These are phyloP conservation scores for Verticillium zaregamsianum DNA, from an alignment of 2,329 filamentous ascomycete species.

Conservation along the genomic window DNA sequence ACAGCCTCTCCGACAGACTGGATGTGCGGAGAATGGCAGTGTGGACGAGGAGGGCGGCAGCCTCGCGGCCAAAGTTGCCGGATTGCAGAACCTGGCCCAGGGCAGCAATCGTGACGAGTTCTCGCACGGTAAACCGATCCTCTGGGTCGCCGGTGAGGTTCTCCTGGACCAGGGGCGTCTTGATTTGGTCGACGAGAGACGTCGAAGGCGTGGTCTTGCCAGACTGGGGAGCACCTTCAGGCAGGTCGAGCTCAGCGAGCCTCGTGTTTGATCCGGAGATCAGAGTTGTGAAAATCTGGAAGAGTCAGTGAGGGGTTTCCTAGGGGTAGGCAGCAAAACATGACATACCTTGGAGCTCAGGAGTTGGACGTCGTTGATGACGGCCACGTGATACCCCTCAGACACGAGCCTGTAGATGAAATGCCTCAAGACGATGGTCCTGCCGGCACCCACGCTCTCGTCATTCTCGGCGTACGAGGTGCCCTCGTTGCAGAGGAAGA, in stretches of 20 bases:
- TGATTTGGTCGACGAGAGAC: background rate
- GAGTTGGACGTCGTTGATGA: slow-evolving; percentile 61
- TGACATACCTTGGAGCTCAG: slow-evolving; percentile 55
- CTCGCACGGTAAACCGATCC: slow-evolving; percentile 12
- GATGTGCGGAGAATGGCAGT: background rate
- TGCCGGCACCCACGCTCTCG: background rate
- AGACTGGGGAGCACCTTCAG: background rate
- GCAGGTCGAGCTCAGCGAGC: background rate
- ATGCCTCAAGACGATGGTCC: slow-evolving; percentile 23
- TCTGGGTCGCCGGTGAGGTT: background rate
- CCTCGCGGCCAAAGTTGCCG: background rate
- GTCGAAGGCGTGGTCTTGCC: background rate
- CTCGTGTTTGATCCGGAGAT: background rate
- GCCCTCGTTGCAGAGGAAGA: slow-evolving; percentile 67
- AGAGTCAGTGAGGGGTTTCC: background rate
- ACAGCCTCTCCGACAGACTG: background rate
- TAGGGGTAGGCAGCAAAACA: background rate
- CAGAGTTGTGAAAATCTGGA: slow-evolving; percentile 1
- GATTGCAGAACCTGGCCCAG: background rate
- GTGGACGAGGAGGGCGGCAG: slow-evolving; percentile 1
- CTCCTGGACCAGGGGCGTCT: background rate
- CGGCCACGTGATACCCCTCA: slow-evolving; percentile 55
- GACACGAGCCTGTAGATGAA: slow-evolving; percentile 53
- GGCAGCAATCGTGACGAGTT: slow-evolving; percentile 13
- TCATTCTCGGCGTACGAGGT: slow-evolving; percentile 12